These are phyloP conservation scores for Brassica cretica DNA, from an alignment of 345 rosid genomes.

Conservation along the genomic window DNA sequence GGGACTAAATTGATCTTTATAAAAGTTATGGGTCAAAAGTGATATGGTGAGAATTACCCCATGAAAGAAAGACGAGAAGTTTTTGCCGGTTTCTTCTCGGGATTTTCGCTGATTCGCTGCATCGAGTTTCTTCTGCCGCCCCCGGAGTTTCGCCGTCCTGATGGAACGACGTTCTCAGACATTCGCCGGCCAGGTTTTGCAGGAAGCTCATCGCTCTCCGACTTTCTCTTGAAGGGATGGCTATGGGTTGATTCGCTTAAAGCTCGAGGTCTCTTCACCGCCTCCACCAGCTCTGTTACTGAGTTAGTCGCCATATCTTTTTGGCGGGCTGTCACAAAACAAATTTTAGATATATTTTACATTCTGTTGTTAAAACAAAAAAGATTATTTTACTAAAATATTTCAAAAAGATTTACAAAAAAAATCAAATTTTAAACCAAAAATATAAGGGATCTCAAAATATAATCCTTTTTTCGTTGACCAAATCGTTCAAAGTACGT, in stretches of 20 bases:
- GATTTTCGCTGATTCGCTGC: slow-evolving; percentile 73
- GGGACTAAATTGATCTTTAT: slow-evolving; percentile 3
- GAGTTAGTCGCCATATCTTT: slow-evolving; percentile 69
- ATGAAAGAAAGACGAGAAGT: slow-evolving; percentile 76
- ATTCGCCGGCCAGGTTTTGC: slow-evolving; percentile 51
- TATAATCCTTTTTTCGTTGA: neutral
- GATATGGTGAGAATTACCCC: slow-evolving; percentile 47
- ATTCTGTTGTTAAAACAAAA: too few relatives aligned
- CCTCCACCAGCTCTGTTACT: slow-evolving; percentile 82
- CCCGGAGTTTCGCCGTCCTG: slow-evolving; percentile 53
- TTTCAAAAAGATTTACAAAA: too few relatives aligned
- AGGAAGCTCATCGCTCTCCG: slow-evolving; percentile 46
- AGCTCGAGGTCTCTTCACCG: slow-evolving; percentile 83
- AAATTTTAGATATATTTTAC: neutral
- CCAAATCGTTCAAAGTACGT: neutral
- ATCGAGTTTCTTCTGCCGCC: slow-evolving; percentile 52
- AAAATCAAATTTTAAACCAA: too few relatives aligned
- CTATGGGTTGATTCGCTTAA: slow-evolving; percentile 67
- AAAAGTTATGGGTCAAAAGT: neutral
- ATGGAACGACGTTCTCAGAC: slow-evolving; percentile 55
- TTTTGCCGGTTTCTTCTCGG: slow-evolving; percentile 66
- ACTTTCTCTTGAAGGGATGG: slow-evolving; percentile 52
- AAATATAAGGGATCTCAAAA: too few relatives aligned
- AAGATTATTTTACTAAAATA: too few relatives aligned
- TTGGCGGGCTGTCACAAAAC: slow-evolving; percentile 66